Evolutionary conservation across 345 rosid species (phyloP).

Genomic region (Sisymbrium altissimum): DNA sequence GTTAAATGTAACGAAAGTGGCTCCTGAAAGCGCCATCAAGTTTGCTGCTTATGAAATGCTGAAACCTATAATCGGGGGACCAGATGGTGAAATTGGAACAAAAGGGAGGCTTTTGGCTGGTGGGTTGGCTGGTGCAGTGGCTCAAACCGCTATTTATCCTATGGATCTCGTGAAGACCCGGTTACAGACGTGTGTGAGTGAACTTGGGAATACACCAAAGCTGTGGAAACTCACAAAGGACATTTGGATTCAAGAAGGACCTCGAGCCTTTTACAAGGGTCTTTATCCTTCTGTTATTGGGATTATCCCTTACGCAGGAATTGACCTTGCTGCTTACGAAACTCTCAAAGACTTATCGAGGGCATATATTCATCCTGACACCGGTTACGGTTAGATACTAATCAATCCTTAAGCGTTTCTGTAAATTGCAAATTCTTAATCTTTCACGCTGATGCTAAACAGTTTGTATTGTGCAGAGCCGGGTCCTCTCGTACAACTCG

Average conservation of each 20-base stretch:
- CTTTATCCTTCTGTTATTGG: constrained; percentile 91
- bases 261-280: constrained; percentile 90
- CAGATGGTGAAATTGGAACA: constrained; percentile 61
- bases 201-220: constrained; percentile 66
- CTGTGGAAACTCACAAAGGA: constrained; percentile 64
- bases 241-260: constrained; percentile 87
- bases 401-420: not conserved
- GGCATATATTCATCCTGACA: constrained; percentile 63
- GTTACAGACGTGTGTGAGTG: constrained; percentile 70
- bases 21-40: constrained; percentile 96
- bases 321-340: constrained; percentile 94
- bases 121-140: constrained; percentile 92
- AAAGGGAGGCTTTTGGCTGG: constrained; percentile 86
- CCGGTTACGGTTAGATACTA: constrained; percentile 58
- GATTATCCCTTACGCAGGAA: constrained; percentile 92
- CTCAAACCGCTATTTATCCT: constrained; percentile 89
- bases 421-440: not conserved
- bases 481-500: constrained; percentile 81
- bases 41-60: constrained; percentile 83
- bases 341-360: constrained; percentile 82
- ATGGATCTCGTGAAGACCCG: constrained; percentile 96
- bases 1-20: constrained; percentile 81
- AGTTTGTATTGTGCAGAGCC: constrained; percentile 49
- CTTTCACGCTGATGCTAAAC: constrained; percentile 10
- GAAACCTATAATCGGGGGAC: constrained; percentile 57